Percentiles rank a stretch among this genome's conserved stretches.
These are phyloP conservation scores for Lathyrus oleraceus DNA, from an alignment of 306 rosid genomes.

Conservation along the genomic window DNA sequence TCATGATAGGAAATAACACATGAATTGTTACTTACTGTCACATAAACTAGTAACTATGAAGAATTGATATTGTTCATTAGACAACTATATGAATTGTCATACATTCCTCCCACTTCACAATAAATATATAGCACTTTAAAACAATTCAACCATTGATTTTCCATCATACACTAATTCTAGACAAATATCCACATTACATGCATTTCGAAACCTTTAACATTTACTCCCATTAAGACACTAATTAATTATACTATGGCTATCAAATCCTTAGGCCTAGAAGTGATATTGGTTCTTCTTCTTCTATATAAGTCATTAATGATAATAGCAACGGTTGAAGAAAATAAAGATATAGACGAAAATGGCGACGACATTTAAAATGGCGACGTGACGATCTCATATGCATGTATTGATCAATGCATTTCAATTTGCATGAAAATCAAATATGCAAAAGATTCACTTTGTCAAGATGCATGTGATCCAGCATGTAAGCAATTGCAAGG, in stretches of 20 bases:
- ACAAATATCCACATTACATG: constrained; percentile 1
- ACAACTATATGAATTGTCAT: no score
- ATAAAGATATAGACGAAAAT: not conserved
- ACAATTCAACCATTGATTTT: constrained; percentile 27
- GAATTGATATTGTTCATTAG: no score
- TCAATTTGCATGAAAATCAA: constrained; percentile 39
- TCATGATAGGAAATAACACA: no score
- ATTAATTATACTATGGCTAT: constrained; percentile 1
- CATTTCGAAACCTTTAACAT: not conserved
- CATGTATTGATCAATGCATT: constrained; percentile 24
- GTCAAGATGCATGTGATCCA: constrained; percentile 21
- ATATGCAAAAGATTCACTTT: not conserved
- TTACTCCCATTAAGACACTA: not conserved
- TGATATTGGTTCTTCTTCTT: constrained; percentile 4
- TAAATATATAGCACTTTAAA: not conserved
- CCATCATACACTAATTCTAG: not conserved
- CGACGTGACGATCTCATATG: not conserved
- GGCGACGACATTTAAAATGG: not conserved
- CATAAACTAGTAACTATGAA: no score
- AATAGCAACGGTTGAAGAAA: not conserved
- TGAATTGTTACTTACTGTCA: no score
- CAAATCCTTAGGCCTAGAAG: constrained; percentile 6
- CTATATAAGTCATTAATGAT: constrained; percentile 2
- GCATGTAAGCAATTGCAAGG: constrained; percentile 43
- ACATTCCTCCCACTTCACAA: no score